phyloP scores from a whole-genome alignment of 2,329 filamentous ascomycete genomes.

The Monilinia fructicola region DNA sequence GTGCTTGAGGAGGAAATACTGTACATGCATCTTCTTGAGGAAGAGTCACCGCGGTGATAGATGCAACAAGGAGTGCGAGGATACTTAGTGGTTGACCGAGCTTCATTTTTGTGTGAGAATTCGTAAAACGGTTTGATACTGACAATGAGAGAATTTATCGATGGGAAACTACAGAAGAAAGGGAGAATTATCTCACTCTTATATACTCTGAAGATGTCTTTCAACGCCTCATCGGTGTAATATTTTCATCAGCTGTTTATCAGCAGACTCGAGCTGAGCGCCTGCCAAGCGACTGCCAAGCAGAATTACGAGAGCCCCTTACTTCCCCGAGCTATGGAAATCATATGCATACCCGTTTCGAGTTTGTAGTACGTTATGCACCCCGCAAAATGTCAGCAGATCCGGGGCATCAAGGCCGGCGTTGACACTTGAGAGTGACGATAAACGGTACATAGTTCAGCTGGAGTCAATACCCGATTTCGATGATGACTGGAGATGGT shows the following conservation, averaged over 20 bases:
- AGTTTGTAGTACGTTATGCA: background rate
- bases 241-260: constrained; percentile 18
- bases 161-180: background rate
- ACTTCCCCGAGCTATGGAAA: background rate
- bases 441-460: background rate
- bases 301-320: constrained; percentile 18
- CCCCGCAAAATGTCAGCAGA: constrained; percentile 1
- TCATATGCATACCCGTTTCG: constrained; percentile 3
- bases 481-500: background rate
- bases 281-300: constrained; percentile 20
- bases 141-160: background rate
- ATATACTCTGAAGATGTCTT: constrained; percentile 6
- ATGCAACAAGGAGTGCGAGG: constrained; percentile 2
- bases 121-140: background rate
- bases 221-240: background rate
- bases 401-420: background rate
- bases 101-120: constrained; percentile 10
- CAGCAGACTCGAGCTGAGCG: constrained; percentile 13
- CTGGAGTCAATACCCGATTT: background rate
- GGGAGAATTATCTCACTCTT: background rate
- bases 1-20: background rate
- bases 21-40: constrained; percentile 9
- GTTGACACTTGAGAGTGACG: background rate
- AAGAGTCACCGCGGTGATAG: background rate
- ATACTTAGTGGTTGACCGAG: constrained; percentile 15